Base-by-base conservation (phyloP, 176 grass and related monocot species). In the Stipa capillata region DNA sequence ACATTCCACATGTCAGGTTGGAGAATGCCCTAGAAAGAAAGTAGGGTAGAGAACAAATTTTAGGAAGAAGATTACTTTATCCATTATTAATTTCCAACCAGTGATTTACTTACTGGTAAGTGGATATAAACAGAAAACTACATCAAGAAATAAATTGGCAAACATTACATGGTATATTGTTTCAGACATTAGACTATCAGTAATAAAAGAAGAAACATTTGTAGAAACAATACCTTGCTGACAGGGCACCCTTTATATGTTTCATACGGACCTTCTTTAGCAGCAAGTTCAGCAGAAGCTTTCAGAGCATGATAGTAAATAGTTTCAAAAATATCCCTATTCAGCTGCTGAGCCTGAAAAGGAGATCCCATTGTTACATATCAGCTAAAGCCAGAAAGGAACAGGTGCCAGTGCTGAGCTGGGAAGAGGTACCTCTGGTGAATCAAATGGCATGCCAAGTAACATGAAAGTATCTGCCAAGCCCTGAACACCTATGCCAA, bases 371-470 rank as follows among this genome's bases (percentile, higher is more conserved):
- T 69, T 81, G 73, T 87, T 66, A 63, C 36, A 64, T 54, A 53
- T 18, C 20, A 77, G 21, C 34, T 58, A 50, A 80, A 1, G 44
- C 62, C 1, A 58, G 18, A 56, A 78, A 50, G 49, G 33, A 84
- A 77, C 12, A 60, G 1, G 29, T 59, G 54, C 27, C 9, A 53
- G 27, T 20, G 8, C 18, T 47, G 11, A 80, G 36, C 33, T 57
- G n/a, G 66, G 57, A 59, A 57, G 67, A 85, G 12, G 51, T 82
- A 97, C 97, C 97, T 96, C 90, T 41, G 81, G 55, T 49, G 92
- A 96, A 82, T 99, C 97, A 85, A 99, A 99, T 79, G 97, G 81
- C 97, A 99, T 96, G 84, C 97, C 97, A 53, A 96, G 92, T 58
- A 99, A 87, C 65, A 99, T 96, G 78, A 99, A 96, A 52, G 97